Base-by-base conservation (phyloP, 1,139 yeast genomes). In the Sugiyamaella japonica region DNA sequence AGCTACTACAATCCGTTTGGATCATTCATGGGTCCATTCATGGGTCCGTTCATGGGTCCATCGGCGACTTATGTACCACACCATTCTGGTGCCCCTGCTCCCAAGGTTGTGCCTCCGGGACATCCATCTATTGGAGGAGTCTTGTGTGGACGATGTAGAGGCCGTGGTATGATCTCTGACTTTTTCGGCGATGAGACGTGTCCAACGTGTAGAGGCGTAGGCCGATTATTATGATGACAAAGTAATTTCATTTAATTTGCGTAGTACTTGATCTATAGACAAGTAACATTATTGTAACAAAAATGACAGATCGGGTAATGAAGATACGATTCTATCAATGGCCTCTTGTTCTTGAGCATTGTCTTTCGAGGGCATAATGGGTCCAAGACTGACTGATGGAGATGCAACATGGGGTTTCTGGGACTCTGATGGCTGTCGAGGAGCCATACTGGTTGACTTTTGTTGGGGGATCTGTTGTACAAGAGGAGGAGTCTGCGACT, bases 51-150 rank as follows among this genome's bases (percentile, higher is more conserved):
- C 45, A 16, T 38, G 38, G 52, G 46, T 2, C 52, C 52, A 28
- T n/a, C 36, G 2, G 13, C 49, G 3, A 41, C 42, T 15, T 49
- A 41, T 23, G 32, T 32, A n/a, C 54, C 57, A 7, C 20, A 25
- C n/a, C 17, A 29, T 1, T 39, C 50, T 12, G 54, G 58, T 4
- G 52, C 50, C 10, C 37, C 40, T 13, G 68, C 70, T 7, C 78
- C 83, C 0, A 50, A 80, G 9, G 72, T 81, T 32, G 86, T 87
- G 1, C 70, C 66, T 9, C 96, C 96, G 0, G 96, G 96, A 1
- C 96, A 89, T 62, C 95, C 96, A 0, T 69, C 91, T 23, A 73
- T 89, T 10, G 97, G 97, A 0, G 97, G 97, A 1, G 69, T 76
- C 1, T 64, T 85, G 5, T 90, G 97, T 71, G 91, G 91, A 0